Evolutionary conservation across 352 stramenopile species (phyloP).

Genomic region (Phytophthora tubulina): DNA sequence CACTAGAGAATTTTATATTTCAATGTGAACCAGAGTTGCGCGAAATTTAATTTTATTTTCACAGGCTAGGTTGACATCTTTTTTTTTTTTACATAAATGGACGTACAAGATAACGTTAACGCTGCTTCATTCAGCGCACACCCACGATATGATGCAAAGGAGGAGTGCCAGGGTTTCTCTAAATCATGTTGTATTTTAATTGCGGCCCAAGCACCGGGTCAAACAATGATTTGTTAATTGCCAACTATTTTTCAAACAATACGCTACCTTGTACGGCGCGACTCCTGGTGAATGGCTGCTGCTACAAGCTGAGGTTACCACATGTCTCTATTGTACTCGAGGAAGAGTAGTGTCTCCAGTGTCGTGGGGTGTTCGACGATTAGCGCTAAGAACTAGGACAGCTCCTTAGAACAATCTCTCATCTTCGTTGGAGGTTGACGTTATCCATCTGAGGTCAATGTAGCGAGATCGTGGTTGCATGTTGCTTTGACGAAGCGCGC

Average conservation of each 20-base stretch:
- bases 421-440: constrained; percentile 8
- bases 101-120: too few species aligned
- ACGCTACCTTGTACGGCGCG: neutral
- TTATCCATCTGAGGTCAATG: constrained; percentile 11
- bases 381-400: neutral
- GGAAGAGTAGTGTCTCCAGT: constrained; percentile 12
- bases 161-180: too few species aligned
- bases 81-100: too few species aligned
- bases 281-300: neutral
- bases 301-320: constrained; percentile 2
- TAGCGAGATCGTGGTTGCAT: neutral
- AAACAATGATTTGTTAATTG: constrained; percentile 24
- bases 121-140: too few species aligned
- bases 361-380: neutral
- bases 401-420: constrained; percentile 5
- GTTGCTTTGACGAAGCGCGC: neutral
- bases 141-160: too few species aligned
- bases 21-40: too few species aligned
- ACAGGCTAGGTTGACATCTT: too few species aligned
- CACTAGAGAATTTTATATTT: too few species aligned
- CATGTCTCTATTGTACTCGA: constrained; percentile 14
- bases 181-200: constrained; percentile 6
- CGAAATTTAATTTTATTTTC: too few species aligned
- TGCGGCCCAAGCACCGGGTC: neutral
- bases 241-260: constrained; percentile 1